phyloP scores from a whole-genome alignment of 1,284 basidiomycete genomes.

The Trametes pubescens region DNA sequence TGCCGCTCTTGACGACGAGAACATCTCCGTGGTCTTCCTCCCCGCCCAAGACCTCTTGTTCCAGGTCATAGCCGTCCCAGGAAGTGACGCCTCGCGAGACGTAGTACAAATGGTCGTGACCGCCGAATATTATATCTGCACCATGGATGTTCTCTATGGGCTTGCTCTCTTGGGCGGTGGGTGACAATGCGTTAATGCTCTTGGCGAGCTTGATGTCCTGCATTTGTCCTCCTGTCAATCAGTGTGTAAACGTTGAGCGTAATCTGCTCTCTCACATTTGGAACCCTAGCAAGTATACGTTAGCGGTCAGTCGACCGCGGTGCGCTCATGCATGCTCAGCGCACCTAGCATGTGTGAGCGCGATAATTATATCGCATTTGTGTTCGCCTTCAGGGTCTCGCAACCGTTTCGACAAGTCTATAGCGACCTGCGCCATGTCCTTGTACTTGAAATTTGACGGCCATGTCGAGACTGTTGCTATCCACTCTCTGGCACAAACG shows the following conservation, averaged over 20 bases:
- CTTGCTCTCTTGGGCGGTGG: slow-evolving; percentile 56
- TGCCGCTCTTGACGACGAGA: slow-evolving; percentile 86
- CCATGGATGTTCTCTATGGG: slow-evolving; percentile 70
- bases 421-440: slow-evolving; percentile 72
- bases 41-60: slow-evolving; percentile 68
- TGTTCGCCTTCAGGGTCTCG: slow-evolving; percentile 76
- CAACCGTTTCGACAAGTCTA: slow-evolving; percentile 72
- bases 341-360: slow-evolving; percentile 80
- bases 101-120: slow-evolving; percentile 92
- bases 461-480: slow-evolving; percentile 86
- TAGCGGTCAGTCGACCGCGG: neutral
- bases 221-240: neutral
- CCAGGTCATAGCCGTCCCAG: slow-evolving; percentile 78
- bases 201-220: slow-evolving; percentile 77
- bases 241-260: neutral
- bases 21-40: slow-evolving; percentile 79
- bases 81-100: slow-evolving; percentile 76
- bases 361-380: slow-evolving; percentile 82
- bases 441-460: slow-evolving; percentile 75
- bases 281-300: slow-evolving; percentile 32
- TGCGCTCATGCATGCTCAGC: slow-evolving; percentile 12
- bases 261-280: slow-evolving; percentile 36
- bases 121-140: slow-evolving; percentile 87
- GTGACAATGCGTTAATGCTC: slow-evolving; percentile 66
- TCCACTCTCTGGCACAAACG: slow-evolving; percentile 74